phyloP scores from a whole-genome alignment of 805 yeast genomes.

The Candida chauliodis region DNA sequence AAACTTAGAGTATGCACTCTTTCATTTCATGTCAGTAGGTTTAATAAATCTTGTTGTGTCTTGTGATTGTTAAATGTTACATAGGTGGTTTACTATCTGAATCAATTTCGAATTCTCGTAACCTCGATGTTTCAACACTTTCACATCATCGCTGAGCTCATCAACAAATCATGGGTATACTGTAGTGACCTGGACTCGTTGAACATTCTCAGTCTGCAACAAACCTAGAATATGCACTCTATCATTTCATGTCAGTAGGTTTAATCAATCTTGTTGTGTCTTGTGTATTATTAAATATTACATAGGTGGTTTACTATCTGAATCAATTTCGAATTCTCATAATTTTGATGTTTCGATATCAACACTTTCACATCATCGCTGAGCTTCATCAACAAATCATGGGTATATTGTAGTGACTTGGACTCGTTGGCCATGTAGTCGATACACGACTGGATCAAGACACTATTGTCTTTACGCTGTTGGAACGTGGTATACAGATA shows the following conservation, averaged over 20 bases:
- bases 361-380: slow-evolving; percentile 16
- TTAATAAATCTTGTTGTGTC: too few species aligned
- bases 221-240: too few species aligned
- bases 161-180: slow-evolving; percentile 21
- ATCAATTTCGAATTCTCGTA: slow-evolving; percentile 10
- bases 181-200: slow-evolving; percentile 20
- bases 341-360: slow-evolving; percentile 8
- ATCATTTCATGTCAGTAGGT: too few species aligned
- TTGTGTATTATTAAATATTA: slow-evolving; percentile 16
- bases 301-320: slow-evolving; percentile 17
- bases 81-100: slow-evolving; percentile 15
- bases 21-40: too few species aligned
- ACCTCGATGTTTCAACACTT: slow-evolving; percentile 9
- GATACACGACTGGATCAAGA: slow-evolving; percentile 19
- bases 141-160: slow-evolving; percentile 18
- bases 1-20: too few species aligned
- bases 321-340: slow-evolving; percentile 10
- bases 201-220: too few species aligned
- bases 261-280: too few species aligned
- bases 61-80: slow-evolving; percentile 17
- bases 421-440: slow-evolving; percentile 18
- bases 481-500: slow-evolving; percentile 14
- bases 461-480: slow-evolving; percentile 14
- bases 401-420: slow-evolving; percentile 24
- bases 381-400: slow-evolving; percentile 18